A percentile compares a stretch with the other conserved stretches of the same genome.
Evolutionary conservation across 495 filamentous ascomycete genomes (phyloP).

Genomic region (Xylaria acuta): DNA sequence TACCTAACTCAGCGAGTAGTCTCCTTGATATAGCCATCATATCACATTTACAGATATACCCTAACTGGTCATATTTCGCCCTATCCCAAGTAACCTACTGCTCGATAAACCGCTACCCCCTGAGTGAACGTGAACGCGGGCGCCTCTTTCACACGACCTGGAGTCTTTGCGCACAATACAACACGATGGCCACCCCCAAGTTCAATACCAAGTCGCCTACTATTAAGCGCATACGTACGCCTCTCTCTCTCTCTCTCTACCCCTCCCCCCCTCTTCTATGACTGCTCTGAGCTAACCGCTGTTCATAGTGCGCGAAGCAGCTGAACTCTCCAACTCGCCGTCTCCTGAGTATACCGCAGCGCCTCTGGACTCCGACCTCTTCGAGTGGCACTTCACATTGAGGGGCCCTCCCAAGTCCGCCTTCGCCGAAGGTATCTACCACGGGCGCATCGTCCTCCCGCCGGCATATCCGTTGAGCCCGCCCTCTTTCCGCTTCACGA

Average conservation of each 20-base stretch:
- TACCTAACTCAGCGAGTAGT: not conserved
- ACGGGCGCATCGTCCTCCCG: constrained; percentile 92
- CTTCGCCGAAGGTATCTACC: constrained; percentile 85
- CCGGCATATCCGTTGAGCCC: constrained; percentile 87
- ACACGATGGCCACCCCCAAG: constrained; percentile 47
- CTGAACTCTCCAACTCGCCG: constrained; percentile 77
- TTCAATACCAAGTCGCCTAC: constrained; percentile 82
- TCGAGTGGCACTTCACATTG: constrained; percentile 99
- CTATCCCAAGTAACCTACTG: not conserved
- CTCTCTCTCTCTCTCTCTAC: constrained; percentile 20
- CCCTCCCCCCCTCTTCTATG: constrained; percentile 18
- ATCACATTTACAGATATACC: not conserved
- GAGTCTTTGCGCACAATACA: constrained; percentile 9
- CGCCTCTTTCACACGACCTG: not conserved
- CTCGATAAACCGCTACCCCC: not conserved
- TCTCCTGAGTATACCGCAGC: constrained; percentile 81
- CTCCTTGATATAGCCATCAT: not conserved
- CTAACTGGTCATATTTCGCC: not conserved
- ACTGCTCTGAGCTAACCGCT: constrained; percentile 34
- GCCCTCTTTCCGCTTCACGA: constrained; percentile 92
- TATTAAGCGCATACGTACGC: constrained; percentile 75
- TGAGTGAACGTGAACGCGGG: not conserved
- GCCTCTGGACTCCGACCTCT: constrained; percentile 86
- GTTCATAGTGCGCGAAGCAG: constrained; percentile 77
- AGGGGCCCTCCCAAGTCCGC: constrained; percentile 81